Base-by-base conservation (phyloP, 2,329 filamentous ascomycete species). In the Blumeria hordei region DNA sequence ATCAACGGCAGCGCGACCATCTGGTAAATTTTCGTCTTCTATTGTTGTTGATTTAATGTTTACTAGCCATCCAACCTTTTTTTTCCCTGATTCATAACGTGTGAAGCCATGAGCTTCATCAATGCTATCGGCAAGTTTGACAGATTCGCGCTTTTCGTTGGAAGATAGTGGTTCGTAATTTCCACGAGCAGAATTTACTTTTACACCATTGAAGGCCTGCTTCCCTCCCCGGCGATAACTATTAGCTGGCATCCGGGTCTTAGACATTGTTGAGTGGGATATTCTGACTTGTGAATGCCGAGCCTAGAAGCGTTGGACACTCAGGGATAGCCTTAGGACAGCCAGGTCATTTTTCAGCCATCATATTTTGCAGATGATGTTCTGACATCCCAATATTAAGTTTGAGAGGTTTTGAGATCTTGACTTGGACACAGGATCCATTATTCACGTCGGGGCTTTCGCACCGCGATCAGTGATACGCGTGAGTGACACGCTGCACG, bases 61-160 rank as follows among this genome's bases (percentile, higher is more conserved):
- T 62, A 90, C 86, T 3, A 98, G 77, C 92, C 92, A 98, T 59
- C 93, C 88, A 53, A 84, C 77, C 65, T 81, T 84, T 62, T 72
- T 74, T 69, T 83, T 87, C 51, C 87, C 92, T 35, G 85, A 81
- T 60, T 98, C 93, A 66, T 88, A 95, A 53, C 90, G 83, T 36
- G 81, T 75, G 67, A 98, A 98, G 54, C 92, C 93, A 80, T 96
- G 92, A 58, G 77, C 76, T 71, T 96, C 92, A 71, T 98, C 93
- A 66, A 98, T 95, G 63, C 75, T 78, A 69, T 94, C 80, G 35
- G 87, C 87, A 54, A 94, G 77, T 55, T 80, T 80, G 50, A 81
- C 83, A 39, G 87, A 81, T 69, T 98, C 88, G 69, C 86, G 80
- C 68, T 87, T 93, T 69, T 98, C 92, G 73, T 94, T 87, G 63